Base-by-base conservation (phyloP, 2,329 filamentous ascomycete species). In the Didymella segeticola region DNA sequence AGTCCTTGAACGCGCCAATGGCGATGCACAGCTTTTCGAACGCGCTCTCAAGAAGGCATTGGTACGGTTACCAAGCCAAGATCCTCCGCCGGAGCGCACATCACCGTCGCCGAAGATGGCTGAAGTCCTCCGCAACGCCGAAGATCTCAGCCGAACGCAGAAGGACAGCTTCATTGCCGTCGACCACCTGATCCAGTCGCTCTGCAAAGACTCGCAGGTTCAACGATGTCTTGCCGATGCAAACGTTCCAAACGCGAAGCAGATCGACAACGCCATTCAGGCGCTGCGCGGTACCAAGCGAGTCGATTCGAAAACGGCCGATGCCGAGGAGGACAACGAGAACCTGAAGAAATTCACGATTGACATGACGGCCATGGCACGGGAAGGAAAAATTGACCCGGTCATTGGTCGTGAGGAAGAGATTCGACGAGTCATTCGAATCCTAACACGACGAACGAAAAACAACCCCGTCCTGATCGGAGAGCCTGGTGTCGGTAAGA, bases 391-490 rank as follows among this genome's bases (percentile, higher is more conserved):
- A 78, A 93, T 98, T 53, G 93, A 98, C 73, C 93, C 93, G 2
- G 93, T 98, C 74, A 98, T 98, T 77, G 93, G 93, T 34, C 86
- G 93, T 77, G 93, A 98, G 74, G 93, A 97, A 71, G 95, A 98
- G 75, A 97, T 97, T 67, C 84, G 93, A 69, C 84, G 93, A 69
- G 93, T 96, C 20, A 86, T 98, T 63, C 88, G 93, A 53, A 98
- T 98, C 61, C 80, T 98, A 58, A 96, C 92, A 29, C 85, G 95
- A 73, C 86, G 93, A 71, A 98, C 93, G 58, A 98, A 98, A 84
- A 98, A 99, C 82, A 99, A 99, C 77, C 95, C 95, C 1, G 93
- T 98, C 42, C 85, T 99, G 62, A 98, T 99, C 62, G 95, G 95
- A 79, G 93, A 98, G 73, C 93, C 95, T 29, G 95, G 95, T 87